These are phyloP conservation scores for Bombardia bombarda DNA, from an alignment of 495 filamentous ascomycete genomes.

Conservation along the genomic window DNA sequence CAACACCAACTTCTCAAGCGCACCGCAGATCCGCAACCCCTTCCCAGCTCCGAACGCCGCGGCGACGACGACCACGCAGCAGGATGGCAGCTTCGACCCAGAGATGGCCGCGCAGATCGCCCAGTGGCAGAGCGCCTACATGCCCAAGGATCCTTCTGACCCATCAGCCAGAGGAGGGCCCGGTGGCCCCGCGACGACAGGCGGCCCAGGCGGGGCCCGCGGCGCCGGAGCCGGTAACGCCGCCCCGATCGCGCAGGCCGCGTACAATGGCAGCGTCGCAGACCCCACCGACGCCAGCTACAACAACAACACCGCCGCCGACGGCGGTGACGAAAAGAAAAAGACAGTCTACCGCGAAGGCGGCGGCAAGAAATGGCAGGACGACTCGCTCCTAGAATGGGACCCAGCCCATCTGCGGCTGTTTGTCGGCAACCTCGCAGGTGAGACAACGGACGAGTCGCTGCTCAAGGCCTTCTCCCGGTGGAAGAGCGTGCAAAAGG, in stretches of 20 bases:
- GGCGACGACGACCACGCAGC: conserved; percentile 35
- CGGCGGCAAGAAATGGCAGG: conserved; percentile 84
- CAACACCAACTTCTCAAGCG: conserved; percentile 37
- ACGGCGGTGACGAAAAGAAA: conserved; percentile 32
- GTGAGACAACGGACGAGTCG: conserved; percentile 95
- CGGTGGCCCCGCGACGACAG: conserved; percentile 16
- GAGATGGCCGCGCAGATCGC: conserved; percentile 91
- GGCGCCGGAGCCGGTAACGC: conserved; percentile 28
- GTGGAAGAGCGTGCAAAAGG: conserved; percentile 83
- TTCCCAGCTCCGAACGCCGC: conserved; percentile 59
- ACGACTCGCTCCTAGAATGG: conserved; percentile 84
- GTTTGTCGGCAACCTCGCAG: conserved; percentile 96
- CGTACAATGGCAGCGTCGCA: conserved; percentile 2
- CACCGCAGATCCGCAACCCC: conserved; percentile 78
- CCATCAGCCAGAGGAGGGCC: conserved; percentile 17
- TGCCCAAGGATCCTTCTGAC: conserved; percentile 42
- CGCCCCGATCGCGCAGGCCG: conserved; percentile 18
- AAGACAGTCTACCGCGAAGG: conserved; percentile 80
- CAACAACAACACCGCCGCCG: conserved; percentile 21
- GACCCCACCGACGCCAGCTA: conserved; percentile 5
- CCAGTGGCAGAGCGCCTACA: conserved; percentile 93
- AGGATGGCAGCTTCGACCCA: conserved; percentile 58
- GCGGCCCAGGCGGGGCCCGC: conserved; percentile 7
- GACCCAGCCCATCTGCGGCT: conserved; percentile 90
- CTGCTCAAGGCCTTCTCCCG: conserved; percentile 86